Conservation (phyloP, 441 rosid species). For the Erysimum pusillum region DNA sequence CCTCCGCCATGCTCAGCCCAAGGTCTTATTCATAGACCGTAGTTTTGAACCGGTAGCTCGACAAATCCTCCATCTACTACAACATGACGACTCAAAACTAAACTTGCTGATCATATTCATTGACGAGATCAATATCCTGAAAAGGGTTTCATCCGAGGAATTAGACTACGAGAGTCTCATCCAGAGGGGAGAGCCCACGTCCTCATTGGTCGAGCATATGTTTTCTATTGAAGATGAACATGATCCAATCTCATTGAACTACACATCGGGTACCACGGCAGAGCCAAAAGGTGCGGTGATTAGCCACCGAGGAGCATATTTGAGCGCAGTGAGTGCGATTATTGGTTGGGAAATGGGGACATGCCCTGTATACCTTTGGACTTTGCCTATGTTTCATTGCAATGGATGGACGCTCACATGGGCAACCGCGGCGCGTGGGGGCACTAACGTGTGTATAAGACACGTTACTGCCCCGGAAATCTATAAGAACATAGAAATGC, state of each 20-base stretch:
- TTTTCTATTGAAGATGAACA: slow-evolving; percentile 55
- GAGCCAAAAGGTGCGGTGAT: slow-evolving; percentile 78
- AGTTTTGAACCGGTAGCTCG: slow-evolving; percentile 48
- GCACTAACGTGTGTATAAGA: slow-evolving; percentile 68
- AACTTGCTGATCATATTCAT: not conserved
- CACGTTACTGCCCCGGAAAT: slow-evolving; percentile 58
- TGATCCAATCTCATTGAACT: slow-evolving; percentile 71
- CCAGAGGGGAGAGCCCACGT: slow-evolving; percentile 43
- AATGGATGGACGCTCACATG: slow-evolving; percentile 84
- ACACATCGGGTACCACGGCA: slow-evolving; percentile 75
- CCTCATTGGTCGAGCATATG: slow-evolving; percentile 27
- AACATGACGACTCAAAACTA: not conserved
- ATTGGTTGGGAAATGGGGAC: slow-evolving; percentile 72
- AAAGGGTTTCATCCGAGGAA: slow-evolving; percentile 46
- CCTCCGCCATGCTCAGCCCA: slow-evolving; percentile 65
- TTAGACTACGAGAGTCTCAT: slow-evolving; percentile 62
- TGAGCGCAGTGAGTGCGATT: slow-evolving; percentile 60
- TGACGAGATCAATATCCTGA: not conserved
- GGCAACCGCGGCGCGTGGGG: slow-evolving; percentile 75
- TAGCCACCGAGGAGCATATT: slow-evolving; percentile 74
- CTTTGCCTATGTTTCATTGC: slow-evolving; percentile 82
- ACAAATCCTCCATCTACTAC: slow-evolving; percentile 40
- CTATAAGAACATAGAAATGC: slow-evolving; percentile 54
- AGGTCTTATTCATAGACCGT: slow-evolving; percentile 61
- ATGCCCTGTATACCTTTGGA: slow-evolving; percentile 71